Conservation (phyloP, 1,139 yeast genomes). For the Suhomyces kunorum region DNA sequence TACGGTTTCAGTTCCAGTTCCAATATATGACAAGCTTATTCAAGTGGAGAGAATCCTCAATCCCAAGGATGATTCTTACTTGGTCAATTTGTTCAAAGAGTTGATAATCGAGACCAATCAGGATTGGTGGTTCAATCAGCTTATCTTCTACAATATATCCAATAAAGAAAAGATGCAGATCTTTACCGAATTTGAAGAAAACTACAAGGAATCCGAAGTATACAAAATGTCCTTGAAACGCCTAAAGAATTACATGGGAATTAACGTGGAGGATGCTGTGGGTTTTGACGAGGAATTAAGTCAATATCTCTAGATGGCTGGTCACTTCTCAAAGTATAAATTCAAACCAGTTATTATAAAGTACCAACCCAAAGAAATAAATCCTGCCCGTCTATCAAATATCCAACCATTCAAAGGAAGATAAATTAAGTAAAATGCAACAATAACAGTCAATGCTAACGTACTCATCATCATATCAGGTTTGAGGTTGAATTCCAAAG, state of each 20-base stretch:
- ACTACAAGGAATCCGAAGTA: constrained; percentile 11
- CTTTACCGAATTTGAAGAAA: constrained; percentile 15
- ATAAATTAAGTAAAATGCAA: constrained; percentile 28
- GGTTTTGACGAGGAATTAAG: constrained; percentile 9
- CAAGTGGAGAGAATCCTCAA: constrained; percentile 36
- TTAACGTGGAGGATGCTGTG: neutral
- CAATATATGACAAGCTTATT: constrained; percentile 40
- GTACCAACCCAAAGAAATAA: constrained; percentile 15
- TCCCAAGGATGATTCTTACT: constrained; percentile 25
- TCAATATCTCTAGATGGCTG: constrained; percentile 3
- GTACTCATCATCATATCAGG: constrained; percentile 30
- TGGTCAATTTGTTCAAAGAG: constrained; percentile 28
- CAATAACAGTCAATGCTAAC: constrained; percentile 28
- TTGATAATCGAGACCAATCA: constrained; percentile 26
- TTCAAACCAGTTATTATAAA: constrained; percentile 14
- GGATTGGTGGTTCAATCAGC: constrained; percentile 24
- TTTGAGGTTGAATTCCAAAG: constrained; percentile 29
- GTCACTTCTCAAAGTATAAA: constrained; percentile 11
- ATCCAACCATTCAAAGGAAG: constrained; percentile 40
- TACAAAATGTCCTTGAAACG: constrained; percentile 11
- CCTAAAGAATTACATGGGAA: constrained; percentile 4
- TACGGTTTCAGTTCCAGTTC: constrained; percentile 33
- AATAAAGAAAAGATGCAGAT: constrained; percentile 13
- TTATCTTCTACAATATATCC: constrained; percentile 15
- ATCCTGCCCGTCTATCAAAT: constrained; percentile 36